Evolutionary conservation across 2,329 filamentous ascomycete genomes (phyloP).

Genomic region (Proliferodiscus dingleyae): DNA sequence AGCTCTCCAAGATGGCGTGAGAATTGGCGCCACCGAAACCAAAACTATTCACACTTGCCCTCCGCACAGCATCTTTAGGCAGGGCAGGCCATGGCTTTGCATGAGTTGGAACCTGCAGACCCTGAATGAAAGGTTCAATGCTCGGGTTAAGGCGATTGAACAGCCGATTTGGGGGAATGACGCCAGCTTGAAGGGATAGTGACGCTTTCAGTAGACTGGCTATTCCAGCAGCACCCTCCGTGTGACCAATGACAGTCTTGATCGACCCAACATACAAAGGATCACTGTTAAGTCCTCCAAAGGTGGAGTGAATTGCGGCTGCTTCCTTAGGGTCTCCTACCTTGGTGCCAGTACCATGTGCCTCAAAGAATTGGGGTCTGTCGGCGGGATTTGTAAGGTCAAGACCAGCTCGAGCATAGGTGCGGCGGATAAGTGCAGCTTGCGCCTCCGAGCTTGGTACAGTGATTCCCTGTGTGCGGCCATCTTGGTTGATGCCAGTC

Average conservation of each 20-base stretch:
- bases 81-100: slow-evolving; percentile 24
- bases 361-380: background rate
- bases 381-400: background rate
- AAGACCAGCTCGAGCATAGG: background rate
- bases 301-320: slow-evolving; percentile 3
- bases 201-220: background rate
- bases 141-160: too few species aligned
- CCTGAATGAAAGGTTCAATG: too few species aligned
- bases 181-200: slow-evolving; percentile 10
- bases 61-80: slow-evolving; percentile 41
- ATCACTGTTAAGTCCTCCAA: background rate
- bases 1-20: slow-evolving; percentile 33
- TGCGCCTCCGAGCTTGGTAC: slow-evolving; percentile 8
- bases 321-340: slow-evolving; percentile 13
- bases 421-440: background rate
- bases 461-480: slow-evolving; percentile 43
- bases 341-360: slow-evolving; percentile 1
- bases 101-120: slow-evolving; percentile 29
- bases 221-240: slow-evolving; percentile 23
- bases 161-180: too few species aligned
- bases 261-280: background rate
- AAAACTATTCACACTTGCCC: slow-evolving; percentile 37
- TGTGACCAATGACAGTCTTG: slow-evolving; percentile 27
- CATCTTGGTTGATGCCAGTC: slow-evolving; percentile 37
- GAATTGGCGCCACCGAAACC: slow-evolving; percentile 35